Evolutionary conservation across 2,329 filamentous ascomycete genomes (phyloP).

Genomic region (Fusarium bulbicola): DNA sequence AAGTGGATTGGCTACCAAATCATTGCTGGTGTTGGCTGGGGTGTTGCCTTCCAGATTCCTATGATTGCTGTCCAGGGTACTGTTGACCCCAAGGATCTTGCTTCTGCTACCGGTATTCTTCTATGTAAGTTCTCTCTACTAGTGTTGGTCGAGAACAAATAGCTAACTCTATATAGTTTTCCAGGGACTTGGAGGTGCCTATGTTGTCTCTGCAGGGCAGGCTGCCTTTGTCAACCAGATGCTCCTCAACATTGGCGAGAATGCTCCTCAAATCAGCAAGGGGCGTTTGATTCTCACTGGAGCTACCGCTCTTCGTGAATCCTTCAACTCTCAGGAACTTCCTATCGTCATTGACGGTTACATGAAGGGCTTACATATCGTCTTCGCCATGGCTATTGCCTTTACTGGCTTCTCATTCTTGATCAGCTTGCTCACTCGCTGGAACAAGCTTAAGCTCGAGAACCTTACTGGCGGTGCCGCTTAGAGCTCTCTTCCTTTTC

Average conservation of each 20-base stretch:
- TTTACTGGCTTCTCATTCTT: slow-evolving; percentile 54
- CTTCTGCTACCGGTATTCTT: slow-evolving; percentile 58
- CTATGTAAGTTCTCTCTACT: slow-evolving; percentile 47
- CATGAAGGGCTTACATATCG: slow-evolving; percentile 70
- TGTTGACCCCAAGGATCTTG: slow-evolving; percentile 53
- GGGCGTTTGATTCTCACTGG: slow-evolving; percentile 53
- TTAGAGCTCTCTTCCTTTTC: slow-evolving; percentile 9
- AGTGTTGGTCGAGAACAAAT: not conserved
- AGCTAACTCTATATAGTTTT: slow-evolving; percentile 48
- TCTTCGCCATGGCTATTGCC: slow-evolving; percentile 65
- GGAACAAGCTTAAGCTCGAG: slow-evolving; percentile 50
- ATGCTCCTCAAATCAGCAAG: slow-evolving; percentile 51
- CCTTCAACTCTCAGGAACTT: slow-evolving; percentile 60
- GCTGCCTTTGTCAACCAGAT: slow-evolving; percentile 58
- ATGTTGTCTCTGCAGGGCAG: slow-evolving; percentile 59
- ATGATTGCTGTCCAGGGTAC: slow-evolving; percentile 60
- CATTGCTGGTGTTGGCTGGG: slow-evolving; percentile 58
- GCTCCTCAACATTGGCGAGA: slow-evolving; percentile 45
- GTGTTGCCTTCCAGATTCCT: slow-evolving; percentile 58
- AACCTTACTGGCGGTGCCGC: slow-evolving; percentile 44
- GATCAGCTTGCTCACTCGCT: slow-evolving; percentile 47
- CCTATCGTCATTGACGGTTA: slow-evolving; percentile 67
- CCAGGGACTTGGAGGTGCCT: slow-evolving; percentile 61
- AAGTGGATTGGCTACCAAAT: slow-evolving; percentile 65
- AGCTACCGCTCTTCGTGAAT: slow-evolving; percentile 64